Base-by-base conservation (phyloP, 139 green algal genomes). In the Zygnema circumcarinatum region DNA sequence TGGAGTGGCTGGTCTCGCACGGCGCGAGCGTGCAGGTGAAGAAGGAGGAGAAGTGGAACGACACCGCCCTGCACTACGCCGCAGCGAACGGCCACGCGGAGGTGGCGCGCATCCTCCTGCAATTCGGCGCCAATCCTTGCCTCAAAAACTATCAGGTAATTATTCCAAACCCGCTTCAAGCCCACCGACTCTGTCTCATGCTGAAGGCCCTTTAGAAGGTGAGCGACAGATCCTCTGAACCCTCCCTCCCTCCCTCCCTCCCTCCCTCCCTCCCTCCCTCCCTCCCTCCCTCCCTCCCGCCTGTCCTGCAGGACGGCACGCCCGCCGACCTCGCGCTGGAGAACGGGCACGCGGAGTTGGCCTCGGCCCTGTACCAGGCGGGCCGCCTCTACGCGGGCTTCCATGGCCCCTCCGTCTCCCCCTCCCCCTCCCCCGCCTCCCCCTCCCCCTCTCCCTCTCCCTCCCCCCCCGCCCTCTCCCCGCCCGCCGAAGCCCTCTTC, bases 11-110 rank as follows among this genome's bases (percentile, higher is more conserved):
- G 3, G 11, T 87, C 2, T 31, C 32, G 2, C 68, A 40, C 2
- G 81, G 81, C n/a, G 81, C 81, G 2, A 11, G 7, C 31, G 7
- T 84, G 3, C 29, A 84, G 2, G 2, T 3, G 2, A 87, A 36
- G 68, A 87, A 87, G 29, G 2, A 86, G 21, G 81, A 87, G 38
- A 56, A 54, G 2, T 87, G 81, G 81, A 86, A 67, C 2, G 81
- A 85, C 69, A 62, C 81, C 2, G 68, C 69, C 40, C 81, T 87
- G 67, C 81, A 87, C 33, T 87, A 87, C 29, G 81, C 81, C 2
- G 81, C 81, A 22, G 81, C 81, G 25, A 87, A 87, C 33, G 81
- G 81, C 7, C 20, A 87, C 80, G n/a, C 39, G 20, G 80, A 82
- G 67, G 35, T 36, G 33, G 80, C 82, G 7, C 38, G 22, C 2